Evolutionary conservation across 345 rosid species (phyloP), one percentile per base, ranked within the genome.

Genomic region (Murraya koenigii): DNA sequence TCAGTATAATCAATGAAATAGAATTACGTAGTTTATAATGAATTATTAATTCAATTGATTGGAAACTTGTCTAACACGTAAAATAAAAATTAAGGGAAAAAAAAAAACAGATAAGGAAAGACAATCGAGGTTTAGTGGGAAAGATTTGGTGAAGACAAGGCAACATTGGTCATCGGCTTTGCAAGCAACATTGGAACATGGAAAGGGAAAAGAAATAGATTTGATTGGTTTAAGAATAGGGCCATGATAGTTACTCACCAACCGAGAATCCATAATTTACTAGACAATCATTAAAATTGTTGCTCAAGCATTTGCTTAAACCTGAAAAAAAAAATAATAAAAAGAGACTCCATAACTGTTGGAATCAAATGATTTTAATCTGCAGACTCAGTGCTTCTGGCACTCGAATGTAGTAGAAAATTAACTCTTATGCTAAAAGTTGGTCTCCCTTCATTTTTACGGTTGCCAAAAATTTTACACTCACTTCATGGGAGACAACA

Each of bases 331-430:
- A 8, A 2, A 39, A 9, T 8, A 39, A 9, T 2, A 44, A 2
- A 78, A 62, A 61, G 20, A 74, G 66, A 60, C 79, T 79, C 82
- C 82, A 70, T 73, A 72, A 15, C 80, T 75, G 8, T 10, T 73
- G 75, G 71, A 76, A 62, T 2, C 23, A 13, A 32, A 35, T 13
- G 30, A 36, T 15, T 38, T 58, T 36, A 38, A 23, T 33, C 3
- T 54, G 11, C 49, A 17, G 7, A 17, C 22, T 17, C 22, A 52
- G 17, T 1, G 55, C 55, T 17, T 52, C 55, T 52, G 17, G 55
- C 55, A 52, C 55, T 52, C 7, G 6, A 7, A 52, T 17, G 7
- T 52, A 52, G 5, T 44, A 13, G 49, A 44, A 44, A 44, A 44
- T 44, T 44, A 44, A 15, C 11, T 41, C 14, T 10, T 0, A 41